Conservation (phyloP, 1,284 basidiomycete genomes). For the Ceratorhiza oryzae-sativae region DNA sequence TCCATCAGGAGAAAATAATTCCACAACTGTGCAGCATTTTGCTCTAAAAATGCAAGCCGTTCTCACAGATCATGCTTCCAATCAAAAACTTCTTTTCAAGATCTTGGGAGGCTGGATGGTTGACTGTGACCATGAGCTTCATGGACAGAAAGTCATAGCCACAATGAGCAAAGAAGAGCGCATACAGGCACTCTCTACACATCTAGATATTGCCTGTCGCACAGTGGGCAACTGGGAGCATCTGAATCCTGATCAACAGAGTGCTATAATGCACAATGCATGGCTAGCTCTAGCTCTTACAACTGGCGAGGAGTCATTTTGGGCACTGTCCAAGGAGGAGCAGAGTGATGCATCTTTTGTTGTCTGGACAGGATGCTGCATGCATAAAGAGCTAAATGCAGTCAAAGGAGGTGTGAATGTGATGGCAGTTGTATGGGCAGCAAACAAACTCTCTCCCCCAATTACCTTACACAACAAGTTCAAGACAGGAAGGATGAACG, state of each 20-base stretch:
- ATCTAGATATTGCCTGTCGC: neutral
- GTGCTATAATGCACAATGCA: neutral
- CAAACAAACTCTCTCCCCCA: slow-evolving; percentile 42
- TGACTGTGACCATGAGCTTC: neutral
- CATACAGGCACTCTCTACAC: neutral
- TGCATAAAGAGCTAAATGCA: slow-evolving; percentile 55
- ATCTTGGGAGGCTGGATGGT: slow-evolving; percentile 5
- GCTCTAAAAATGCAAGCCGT: neutral
- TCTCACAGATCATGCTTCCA: slow-evolving; percentile 26
- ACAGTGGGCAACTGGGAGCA: neutral
- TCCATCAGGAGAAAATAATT: neutral
- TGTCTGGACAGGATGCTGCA: slow-evolving; percentile 52
- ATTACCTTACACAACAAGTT: slow-evolving; percentile 48
- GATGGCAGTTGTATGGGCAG: slow-evolving; percentile 47
- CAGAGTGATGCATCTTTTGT: neutral
- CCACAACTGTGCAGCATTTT: neutral
- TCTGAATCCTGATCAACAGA: neutral
- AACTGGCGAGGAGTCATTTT: neutral
- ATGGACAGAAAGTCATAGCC: neutral
- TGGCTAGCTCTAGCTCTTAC: neutral
- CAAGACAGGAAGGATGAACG: neutral
- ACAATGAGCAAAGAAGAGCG: neutral
- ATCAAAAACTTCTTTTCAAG: neutral
- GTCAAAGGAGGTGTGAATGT: slow-evolving; percentile 50
- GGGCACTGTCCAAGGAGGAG: neutral